Percentiles rank a stretch among this genome's conserved stretches.
These are phyloP conservation scores for Xylogone sp. DNA, from an alignment of 2,329 filamentous ascomycete genomes.

Conservation along the genomic window DNA sequence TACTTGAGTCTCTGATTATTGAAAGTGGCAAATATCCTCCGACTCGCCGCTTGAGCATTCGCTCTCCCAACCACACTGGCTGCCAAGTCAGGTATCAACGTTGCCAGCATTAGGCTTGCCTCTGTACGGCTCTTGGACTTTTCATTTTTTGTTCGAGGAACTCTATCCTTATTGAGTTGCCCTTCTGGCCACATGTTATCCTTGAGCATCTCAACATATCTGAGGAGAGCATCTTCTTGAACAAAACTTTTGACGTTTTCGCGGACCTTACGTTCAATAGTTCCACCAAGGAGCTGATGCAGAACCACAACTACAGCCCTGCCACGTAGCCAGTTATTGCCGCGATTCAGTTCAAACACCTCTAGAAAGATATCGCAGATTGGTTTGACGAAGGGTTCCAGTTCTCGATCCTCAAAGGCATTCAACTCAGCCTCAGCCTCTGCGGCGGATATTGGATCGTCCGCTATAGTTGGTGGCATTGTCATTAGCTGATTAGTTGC, in stretches of 20 bases:
- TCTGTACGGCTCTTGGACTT: slow-evolving; percentile 80
- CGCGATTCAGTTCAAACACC: slow-evolving; percentile 87
- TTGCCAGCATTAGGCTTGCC: slow-evolving; percentile 83
- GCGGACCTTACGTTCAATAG: slow-evolving; percentile 91
- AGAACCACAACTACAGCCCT: slow-evolving; percentile 94
- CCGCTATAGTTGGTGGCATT: slow-evolving; percentile 47
- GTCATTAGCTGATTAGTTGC: slow-evolving; percentile 62
- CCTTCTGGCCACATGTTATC: slow-evolving; percentile 81
- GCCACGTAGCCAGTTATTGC: slow-evolving; percentile 95
- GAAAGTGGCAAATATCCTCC: slow-evolving; percentile 83
- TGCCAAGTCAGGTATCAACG: slow-evolving; percentile 84
- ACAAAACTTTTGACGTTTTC: slow-evolving; percentile 73
- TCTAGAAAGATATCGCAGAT: slow-evolving; percentile 98
- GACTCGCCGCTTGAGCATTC: slow-evolving; percentile 87
- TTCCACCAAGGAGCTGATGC: slow-evolving; percentile 91
- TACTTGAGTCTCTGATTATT: slow-evolving; percentile 91
- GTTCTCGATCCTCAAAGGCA: slow-evolving; percentile 84
- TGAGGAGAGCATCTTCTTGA: slow-evolving; percentile 74
- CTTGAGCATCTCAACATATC: slow-evolving; percentile 70
- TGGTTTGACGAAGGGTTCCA: slow-evolving; percentile 95
- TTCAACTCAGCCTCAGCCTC: slow-evolving; percentile 94
- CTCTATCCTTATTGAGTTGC: slow-evolving; percentile 41
- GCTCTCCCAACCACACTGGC: slow-evolving; percentile 88
- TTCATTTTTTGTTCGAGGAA: slow-evolving; percentile 63
- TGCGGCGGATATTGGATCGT: slow-evolving; percentile 49